Percentiles rank a stretch among this genome's conserved stretches.
Conservation (phyloP, 441 rosid species). For the Eruca vesicaria region DNA sequence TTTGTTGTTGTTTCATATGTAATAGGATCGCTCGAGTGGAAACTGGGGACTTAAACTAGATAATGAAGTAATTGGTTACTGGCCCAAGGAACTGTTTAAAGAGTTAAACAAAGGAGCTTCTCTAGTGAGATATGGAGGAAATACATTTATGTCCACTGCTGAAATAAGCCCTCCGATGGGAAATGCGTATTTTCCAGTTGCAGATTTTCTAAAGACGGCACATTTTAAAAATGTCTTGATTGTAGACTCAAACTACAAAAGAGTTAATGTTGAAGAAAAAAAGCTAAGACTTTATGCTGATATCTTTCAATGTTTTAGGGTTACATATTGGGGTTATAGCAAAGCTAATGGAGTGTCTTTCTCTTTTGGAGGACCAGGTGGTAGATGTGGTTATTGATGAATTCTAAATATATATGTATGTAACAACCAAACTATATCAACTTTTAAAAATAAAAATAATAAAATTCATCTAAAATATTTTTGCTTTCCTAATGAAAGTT, state of each 20-base stretch:
- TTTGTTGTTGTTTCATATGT: background rate
- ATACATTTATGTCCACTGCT: background rate
- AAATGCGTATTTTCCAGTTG: slow-evolving; percentile 8
- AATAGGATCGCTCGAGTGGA: slow-evolving; percentile 16
- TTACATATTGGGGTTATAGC: background rate
- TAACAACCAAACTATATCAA: background rate
- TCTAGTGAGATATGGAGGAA: slow-evolving; percentile 21
- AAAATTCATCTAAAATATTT: background rate
- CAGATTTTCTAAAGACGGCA: background rate
- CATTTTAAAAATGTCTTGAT: background rate
- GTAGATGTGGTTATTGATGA: background rate
- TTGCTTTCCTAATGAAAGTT: too few species aligned
- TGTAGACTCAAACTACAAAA: background rate
- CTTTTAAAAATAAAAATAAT: background rate
- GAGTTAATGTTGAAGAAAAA: background rate
- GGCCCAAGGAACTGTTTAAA: slow-evolving; percentile 15
- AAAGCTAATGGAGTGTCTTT: background rate
- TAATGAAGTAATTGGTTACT: slow-evolving; percentile 14
- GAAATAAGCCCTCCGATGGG: slow-evolving; percentile 25
- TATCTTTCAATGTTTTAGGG: background rate
- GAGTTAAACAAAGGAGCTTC: slow-evolving; percentile 11
- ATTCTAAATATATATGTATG: background rate
- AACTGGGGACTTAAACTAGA: slow-evolving; percentile 6
- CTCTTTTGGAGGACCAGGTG: slow-evolving; percentile 24
- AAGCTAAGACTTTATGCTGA: background rate